Evolutionary conservation across 1,284 basidiomycete species (phyloP).

Genomic region (Cystobasidium pallidum): DNA sequence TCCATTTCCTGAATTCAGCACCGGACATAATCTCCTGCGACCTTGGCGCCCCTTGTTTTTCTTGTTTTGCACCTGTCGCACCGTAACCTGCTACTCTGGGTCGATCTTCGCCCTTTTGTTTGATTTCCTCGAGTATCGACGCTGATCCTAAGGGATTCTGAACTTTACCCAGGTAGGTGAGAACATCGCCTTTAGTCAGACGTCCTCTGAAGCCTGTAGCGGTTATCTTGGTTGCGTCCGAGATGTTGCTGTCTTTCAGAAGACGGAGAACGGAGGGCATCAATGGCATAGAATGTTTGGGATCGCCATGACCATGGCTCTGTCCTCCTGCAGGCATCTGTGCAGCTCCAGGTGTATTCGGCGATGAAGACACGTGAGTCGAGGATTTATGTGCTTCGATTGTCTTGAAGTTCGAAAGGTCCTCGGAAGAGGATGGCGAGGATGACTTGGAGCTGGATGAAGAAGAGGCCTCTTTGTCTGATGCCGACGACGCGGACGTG

Average conservation of each 20-base stretch:
- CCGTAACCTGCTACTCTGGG: slow-evolving; percentile 26
- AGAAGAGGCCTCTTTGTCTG: slow-evolving; percentile 14
- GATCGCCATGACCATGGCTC: slow-evolving; percentile 1
- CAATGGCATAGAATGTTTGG: slow-evolving; percentile 46
- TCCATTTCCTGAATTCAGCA: slow-evolving; percentile 36
- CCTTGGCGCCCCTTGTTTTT: background rate
- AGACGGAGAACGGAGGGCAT: slow-evolving; percentile 57
- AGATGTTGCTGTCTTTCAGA: slow-evolving; percentile 52
- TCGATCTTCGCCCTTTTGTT: slow-evolving; percentile 19
- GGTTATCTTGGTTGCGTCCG: slow-evolving; percentile 56
- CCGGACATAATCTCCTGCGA: slow-evolving; percentile 15
- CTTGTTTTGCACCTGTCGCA: slow-evolving; percentile 19
- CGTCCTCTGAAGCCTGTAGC: slow-evolving; percentile 57
- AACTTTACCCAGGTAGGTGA: slow-evolving; percentile 56
- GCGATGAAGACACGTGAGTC: slow-evolving; percentile 21
- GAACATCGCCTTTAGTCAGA: slow-evolving; percentile 59
- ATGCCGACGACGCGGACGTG: background rate
- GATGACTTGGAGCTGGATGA: slow-evolving; percentile 14
- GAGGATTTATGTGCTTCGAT: slow-evolving; percentile 37
- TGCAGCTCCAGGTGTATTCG: slow-evolving; percentile 15
- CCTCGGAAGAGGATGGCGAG: slow-evolving; percentile 16
- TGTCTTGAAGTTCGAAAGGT: slow-evolving; percentile 11
- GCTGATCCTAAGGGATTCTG: slow-evolving; percentile 48
- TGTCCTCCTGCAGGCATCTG: slow-evolving; percentile 11
- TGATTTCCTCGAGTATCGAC: slow-evolving; percentile 15